Percentiles rank a stretch among this genome's conserved stretches.
Conservation (phyloP, 108 stramenopile genomes). For the Nannochloropsis granulata region DNA sequence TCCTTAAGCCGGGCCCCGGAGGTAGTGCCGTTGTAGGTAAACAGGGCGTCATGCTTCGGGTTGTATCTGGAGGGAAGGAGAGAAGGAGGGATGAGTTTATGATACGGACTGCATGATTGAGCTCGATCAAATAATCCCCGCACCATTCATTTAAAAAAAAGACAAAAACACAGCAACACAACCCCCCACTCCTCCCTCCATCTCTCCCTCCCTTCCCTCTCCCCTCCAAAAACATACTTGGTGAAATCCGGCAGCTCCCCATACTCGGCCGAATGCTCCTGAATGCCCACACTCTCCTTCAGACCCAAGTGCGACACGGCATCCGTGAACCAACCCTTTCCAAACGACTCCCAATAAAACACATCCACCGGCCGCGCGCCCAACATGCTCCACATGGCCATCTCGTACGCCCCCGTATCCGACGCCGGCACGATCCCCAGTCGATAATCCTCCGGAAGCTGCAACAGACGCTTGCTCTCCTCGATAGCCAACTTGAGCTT, state of each 20-base stretch:
- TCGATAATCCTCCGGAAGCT: conserved; percentile 81
- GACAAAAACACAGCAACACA: no score
- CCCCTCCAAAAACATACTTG: conserved; percentile 16
- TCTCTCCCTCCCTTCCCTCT: no score
- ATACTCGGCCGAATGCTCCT: conserved; percentile 81
- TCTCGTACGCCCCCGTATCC: conserved; percentile 99
- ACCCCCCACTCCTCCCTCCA: no score
- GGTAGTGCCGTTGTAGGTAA: conserved; percentile 99
- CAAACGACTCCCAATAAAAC: conserved; percentile 97
- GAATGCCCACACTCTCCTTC: conserved; percentile 57
- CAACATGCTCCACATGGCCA: conserved; percentile 99
- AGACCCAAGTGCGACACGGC: conserved; percentile 78
- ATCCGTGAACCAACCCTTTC: conserved; percentile 91
- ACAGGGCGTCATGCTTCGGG: conserved; percentile 80
- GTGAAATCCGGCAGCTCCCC: conserved; percentile 82
- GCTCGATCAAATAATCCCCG: no score
- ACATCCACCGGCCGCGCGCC: conserved; percentile 82
- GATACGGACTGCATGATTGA: no score
- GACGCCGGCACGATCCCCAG: conserved; percentile 94
- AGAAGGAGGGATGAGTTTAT: no score
- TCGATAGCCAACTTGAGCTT: conserved; percentile 81
- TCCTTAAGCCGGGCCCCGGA: conserved; percentile 87
- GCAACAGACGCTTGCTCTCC: conserved; percentile 78
- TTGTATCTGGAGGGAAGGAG: conserved; percentile 27
- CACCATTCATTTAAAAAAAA: no score